These are phyloP conservation scores for Angomonas ambiguus DNA, from an alignment of 208 protist genomes.

Conservation along the genomic window DNA sequence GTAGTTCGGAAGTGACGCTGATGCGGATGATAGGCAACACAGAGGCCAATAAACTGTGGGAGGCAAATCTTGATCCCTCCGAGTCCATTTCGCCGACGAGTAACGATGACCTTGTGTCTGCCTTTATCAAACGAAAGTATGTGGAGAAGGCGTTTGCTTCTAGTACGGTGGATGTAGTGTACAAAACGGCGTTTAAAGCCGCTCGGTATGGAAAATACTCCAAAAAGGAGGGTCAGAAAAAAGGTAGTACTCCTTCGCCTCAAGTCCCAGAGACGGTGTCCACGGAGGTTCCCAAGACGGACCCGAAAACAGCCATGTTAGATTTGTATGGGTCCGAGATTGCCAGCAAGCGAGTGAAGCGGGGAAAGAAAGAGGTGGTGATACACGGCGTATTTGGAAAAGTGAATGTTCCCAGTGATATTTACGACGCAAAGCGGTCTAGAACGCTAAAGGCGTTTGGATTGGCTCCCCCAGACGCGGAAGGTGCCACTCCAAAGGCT, in stretches of 20 bases:
- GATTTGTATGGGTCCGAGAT: conserved; percentile 2
- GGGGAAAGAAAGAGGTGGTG: conserved; percentile 10
- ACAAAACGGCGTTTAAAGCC: conserved; percentile 49
- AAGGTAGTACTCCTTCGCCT: background rate
- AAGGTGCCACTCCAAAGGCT: too few relatives aligned
- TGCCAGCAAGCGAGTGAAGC: conserved; percentile 12
- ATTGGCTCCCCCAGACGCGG: background rate
- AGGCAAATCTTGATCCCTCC: conserved; percentile 29
- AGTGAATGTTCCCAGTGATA: conserved; percentile 66
- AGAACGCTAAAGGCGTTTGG: conserved; percentile 43
- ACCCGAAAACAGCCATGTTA: background rate
- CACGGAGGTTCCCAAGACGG: background rate
- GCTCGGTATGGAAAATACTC: conserved; percentile 49
- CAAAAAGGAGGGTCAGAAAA: background rate
- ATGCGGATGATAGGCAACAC: conserved; percentile 78
- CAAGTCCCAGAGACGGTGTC: background rate
- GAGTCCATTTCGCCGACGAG: conserved; percentile 8
- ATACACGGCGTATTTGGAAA: conserved; percentile 71
- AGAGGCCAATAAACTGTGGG: conserved; percentile 51
- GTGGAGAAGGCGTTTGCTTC: conserved; percentile 53
- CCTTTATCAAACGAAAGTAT: conserved; percentile 77
- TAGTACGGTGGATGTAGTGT: conserved; percentile 29
- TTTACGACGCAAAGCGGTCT: conserved; percentile 43
- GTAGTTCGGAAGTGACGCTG: conserved; percentile 41
- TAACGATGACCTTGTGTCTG: conserved; percentile 35